A percentile compares a stretch with the other conserved stretches of the same genome.
Conservation (phyloP, 371 early-diverging fungal genomes). For the Lichtheimia corymbifera region DNA sequence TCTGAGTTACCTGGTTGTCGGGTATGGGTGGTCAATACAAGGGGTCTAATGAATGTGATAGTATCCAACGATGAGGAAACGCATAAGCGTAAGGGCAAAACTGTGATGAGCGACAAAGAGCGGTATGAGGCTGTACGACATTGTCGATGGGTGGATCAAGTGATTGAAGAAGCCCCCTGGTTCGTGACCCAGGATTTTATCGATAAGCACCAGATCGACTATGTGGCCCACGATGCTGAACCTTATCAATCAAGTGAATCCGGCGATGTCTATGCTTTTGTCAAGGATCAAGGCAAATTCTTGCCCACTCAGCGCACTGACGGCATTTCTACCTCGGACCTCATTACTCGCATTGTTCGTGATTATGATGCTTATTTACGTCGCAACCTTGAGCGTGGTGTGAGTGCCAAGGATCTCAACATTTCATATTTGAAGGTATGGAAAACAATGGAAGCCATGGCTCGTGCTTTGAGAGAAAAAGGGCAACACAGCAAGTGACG, state of each 20-base stretch:
- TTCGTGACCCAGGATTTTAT: conserved; percentile 86
- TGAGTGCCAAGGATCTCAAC: conserved; percentile 88
- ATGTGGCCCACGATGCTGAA: conserved; percentile 97
- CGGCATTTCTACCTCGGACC: conserved; percentile 92
- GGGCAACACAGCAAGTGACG: not conserved
- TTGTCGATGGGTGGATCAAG: conserved; percentile 97
- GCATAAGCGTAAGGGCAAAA: conserved; percentile 88
- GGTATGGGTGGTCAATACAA: not conserved
- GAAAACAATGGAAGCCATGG: not conserved
- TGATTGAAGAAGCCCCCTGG: conserved; percentile 92
- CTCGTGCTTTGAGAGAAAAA: no score
- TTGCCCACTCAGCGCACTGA: conserved; percentile 91
- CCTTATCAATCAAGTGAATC: conserved; percentile 83
- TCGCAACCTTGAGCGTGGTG: conserved; percentile 92
- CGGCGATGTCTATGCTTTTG: conserved; percentile 94
- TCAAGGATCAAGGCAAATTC: conserved; percentile 88
- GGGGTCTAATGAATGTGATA: conserved; percentile 12
- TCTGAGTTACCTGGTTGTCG: not conserved
- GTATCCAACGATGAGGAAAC: conserved; percentile 88
- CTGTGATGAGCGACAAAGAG: conserved; percentile 88
- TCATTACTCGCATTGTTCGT: conserved; percentile 94
- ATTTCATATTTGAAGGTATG: conserved; percentile 81
- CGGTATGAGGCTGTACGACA: conserved; percentile 90
- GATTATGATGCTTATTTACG: conserved; percentile 94
- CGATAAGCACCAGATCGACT: conserved; percentile 89